A percentile compares a stretch with the other conserved stretches of the same genome.
Conservation (phyloP, 257 asterid species). For the Jasminum sambac region DNA sequence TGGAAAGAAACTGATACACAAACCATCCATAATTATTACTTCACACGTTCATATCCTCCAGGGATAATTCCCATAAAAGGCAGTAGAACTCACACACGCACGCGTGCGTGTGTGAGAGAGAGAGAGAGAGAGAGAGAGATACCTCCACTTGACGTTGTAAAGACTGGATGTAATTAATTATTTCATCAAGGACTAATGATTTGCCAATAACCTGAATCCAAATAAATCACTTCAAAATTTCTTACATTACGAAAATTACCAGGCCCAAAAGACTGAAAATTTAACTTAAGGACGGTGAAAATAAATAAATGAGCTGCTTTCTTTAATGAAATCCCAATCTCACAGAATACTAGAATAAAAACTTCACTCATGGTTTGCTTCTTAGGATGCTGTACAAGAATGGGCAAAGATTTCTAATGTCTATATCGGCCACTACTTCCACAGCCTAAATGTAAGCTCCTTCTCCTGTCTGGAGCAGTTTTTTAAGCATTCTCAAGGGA, state of each 20-base stretch:
- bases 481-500: not conserved
- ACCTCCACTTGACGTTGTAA: conserved; percentile 93
- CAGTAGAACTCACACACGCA: not conserved
- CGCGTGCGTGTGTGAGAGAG: not conserved
- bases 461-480: not conserved
- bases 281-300: not conserved
- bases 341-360: conserved; percentile 3
- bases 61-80: conserved; percentile 8
- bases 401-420: not conserved
- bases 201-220: conserved; percentile 77
- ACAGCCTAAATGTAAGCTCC: not conserved
- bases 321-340: conserved; percentile 6
- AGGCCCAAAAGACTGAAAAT: conserved; percentile 7
- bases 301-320: not conserved
- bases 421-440: not conserved
- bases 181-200: conserved; percentile 88
- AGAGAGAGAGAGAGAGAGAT: conserved; percentile 12
- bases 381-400: not conserved
- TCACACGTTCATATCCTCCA: conserved; percentile 14
- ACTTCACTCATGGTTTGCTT: not conserved
- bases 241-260: conserved; percentile 2
- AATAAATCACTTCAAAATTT: conserved; percentile 10
- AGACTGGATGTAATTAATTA: conserved; percentile 82
- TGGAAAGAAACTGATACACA: conserved; percentile 71
- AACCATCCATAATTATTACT: conserved; percentile 22